phyloP scores from a whole-genome alignment of 2,329 filamentous ascomycete genomes.

The Chaetomiaceae sp. region DNA sequence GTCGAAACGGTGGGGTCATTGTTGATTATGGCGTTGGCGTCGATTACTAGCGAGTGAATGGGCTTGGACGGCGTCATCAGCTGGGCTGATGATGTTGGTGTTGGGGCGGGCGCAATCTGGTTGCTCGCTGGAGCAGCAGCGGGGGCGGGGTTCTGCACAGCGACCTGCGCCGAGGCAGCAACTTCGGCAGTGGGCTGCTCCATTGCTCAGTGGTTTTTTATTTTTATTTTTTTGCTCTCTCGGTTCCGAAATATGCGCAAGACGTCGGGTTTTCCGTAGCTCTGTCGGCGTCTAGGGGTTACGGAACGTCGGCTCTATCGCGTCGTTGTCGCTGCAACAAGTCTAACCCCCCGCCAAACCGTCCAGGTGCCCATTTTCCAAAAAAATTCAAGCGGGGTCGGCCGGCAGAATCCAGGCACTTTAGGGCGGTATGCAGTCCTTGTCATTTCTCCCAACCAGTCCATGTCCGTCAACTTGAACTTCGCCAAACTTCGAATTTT shows the following conservation, averaged over 20 bases:
- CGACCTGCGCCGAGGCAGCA: slow-evolving; percentile 1
- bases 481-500: no score
- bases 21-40: slow-evolving; percentile 88
- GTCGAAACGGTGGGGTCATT: slow-evolving; percentile 83
- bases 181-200: slow-evolving; percentile 9
- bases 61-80: slow-evolving; percentile 14
- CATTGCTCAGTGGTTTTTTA: no score
- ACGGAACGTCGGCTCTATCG: neutral
- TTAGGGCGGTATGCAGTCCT: slow-evolving; percentile 1
- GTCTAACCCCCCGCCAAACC: neutral
- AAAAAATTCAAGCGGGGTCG: slow-evolving; percentile 24
- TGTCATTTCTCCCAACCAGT: no score
- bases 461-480: no score
- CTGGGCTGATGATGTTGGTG: neutral
- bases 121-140: slow-evolving; percentile 6
- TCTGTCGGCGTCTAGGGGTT: neutral
- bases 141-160: slow-evolving; percentile 20
- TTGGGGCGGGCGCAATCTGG: neutral
- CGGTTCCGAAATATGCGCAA: no score
- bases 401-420: slow-evolving; percentile 17
- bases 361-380: slow-evolving; percentile 10
- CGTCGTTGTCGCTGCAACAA: neutral
- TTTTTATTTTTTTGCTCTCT: no score
- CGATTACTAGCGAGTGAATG: slow-evolving; percentile 59
- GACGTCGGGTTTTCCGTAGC: neutral